Conservation (phyloP, 2,329 filamentous ascomycete genomes). For the Cladophialophora psammophila region DNA sequence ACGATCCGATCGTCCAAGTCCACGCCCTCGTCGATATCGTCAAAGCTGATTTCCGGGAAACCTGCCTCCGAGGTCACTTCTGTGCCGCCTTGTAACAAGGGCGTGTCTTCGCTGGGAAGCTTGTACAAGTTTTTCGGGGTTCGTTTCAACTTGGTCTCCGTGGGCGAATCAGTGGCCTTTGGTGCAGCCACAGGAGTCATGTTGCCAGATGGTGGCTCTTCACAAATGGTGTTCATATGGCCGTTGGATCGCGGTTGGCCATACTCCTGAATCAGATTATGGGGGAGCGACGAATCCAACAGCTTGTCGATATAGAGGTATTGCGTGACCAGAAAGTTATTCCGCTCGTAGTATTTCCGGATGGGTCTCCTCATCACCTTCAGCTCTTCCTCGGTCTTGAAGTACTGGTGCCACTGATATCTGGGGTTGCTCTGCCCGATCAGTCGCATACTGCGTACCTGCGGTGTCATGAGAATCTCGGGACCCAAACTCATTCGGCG, state of each 20-base stretch:
- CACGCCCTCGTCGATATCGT: slow-evolving; percentile 54
- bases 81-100: slow-evolving; percentile 62
- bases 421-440: slow-evolving; percentile 88
- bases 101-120: slow-evolving; percentile 69
- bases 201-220: slow-evolving; percentile 61
- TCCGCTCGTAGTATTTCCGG: slow-evolving; percentile 85
- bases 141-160: slow-evolving; percentile 66
- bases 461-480: slow-evolving; percentile 42
- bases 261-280: slow-evolving; percentile 91
- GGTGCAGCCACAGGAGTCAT: slow-evolving; percentile 38
- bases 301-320: slow-evolving; percentile 93
- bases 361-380: slow-evolving; percentile 74
- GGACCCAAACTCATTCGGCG: slow-evolving; percentile 37
- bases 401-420: slow-evolving; percentile 86
- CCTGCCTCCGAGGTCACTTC: slow-evolving; percentile 38
- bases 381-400: slow-evolving; percentile 79
- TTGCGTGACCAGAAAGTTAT: slow-evolving; percentile 86
- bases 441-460: slow-evolving; percentile 71
- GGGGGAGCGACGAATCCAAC: slow-evolving; percentile 89
- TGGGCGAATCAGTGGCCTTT: slow-evolving; percentile 25
- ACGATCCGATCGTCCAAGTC: slow-evolving; percentile 79
- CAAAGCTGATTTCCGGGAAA: slow-evolving; percentile 57
- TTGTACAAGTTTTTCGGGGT: slow-evolving; percentile 89
- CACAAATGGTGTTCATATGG: slow-evolving; percentile 73
- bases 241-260: slow-evolving; percentile 65